Evolutionary conservation across 2,329 filamentous ascomycete genomes (phyloP), one percentile per base, ranked within the genome.

Genomic region (Cladosporium sp.): DNA sequence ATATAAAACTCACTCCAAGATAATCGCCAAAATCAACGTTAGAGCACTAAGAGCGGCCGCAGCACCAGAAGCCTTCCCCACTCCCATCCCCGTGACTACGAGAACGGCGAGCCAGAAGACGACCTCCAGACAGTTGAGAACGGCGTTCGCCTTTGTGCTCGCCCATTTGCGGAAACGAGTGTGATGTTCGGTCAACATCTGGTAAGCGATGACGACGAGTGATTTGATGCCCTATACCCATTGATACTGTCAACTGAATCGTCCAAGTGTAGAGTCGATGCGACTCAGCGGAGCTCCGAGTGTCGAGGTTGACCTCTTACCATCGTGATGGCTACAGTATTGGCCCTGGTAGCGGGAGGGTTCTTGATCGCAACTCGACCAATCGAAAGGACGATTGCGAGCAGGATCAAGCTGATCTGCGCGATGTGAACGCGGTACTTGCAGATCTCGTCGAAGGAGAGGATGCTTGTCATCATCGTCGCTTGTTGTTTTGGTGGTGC

Each of bases 31-130:
- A 14, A 56, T 39, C 20, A 56, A 20, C 14, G 22, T 22, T 1
- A 56, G 7, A 36, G 54, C 54, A 14, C 42, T 38, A n/a, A 56
- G 19, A 28, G 52, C 52, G 7, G 54, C 54, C 7, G 54, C 54
- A 17, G 42, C 40, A 1, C 54, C 54, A 1, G 11, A 30, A 9
- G 30, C 20, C 14, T 40, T 14, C 3, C 42, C 34, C 1, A 49
- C 15, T 17, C 5, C n/a, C 42, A 38, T 49, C 8, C 54, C 54
- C 7, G 54, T 56, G 5, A 56, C 54, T 38, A 73, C 68, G 5
- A 72, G 64, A 7, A 75, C 71, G 5, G 68, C 72, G 15, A 68
- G 67, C 76, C 77, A 79, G 63, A 78, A 78, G 14, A 78, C 67
- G 14, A 74, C 62, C 61, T 80, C 76, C 15, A 78, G 64, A 47